Evolutionary conservation across 768 basidiomycete species (phyloP), one percentile per base, ranked within the genome.

Genomic region (Chalciporus sphaerocephalus): DNA sequence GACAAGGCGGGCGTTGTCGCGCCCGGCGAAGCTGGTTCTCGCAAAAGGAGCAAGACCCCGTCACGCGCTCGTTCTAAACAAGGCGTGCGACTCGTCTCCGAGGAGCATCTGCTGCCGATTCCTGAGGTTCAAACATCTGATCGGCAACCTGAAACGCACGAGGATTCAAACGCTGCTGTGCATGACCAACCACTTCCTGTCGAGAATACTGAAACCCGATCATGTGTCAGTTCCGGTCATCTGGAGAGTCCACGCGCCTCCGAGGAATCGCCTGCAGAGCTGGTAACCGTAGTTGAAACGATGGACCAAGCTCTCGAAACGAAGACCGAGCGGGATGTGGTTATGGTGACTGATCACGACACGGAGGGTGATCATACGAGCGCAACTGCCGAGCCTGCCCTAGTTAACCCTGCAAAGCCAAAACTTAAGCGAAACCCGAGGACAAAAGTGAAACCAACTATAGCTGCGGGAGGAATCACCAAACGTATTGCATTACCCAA

Each of bases 371-470:
- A 38, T 38, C 48, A 54, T 5, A n/a, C 27, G 28, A 43, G 18
- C 9, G 32, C 24, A 10, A 25, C 36, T 34, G 24, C 40, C 24
- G 41, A 37, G 17, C 41, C 41, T 5, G 15, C 53, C 25, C 28
- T 40, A n/a, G 8, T 10, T 12, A 27, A 13, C 13, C 13, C 30
- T 32, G 51, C 49, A 39, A 49, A 40, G 17, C 25, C 44, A 22
- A 62, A 3, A 15, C 30, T 32, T 6, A n/a, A 44, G 44, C 47
- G 60, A 55, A 57, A 55, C 50, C 59, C 65, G 54, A 66, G 55
- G 65, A 59, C 44, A 20, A 62, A 18, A 1, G 21, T 33, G 2
- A 54, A 44, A 27, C 42, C 42, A 25, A 48, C 48, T 8, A 50
- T 49, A 18, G 47, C 40, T 21, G 42, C 42, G 37, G 50, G 53